A percentile compares a stretch with the other conserved stretches of the same genome.
phyloP scores from a whole-genome alignment of 495 filamentous ascomycete species.

The Penicillium ucsense region DNA sequence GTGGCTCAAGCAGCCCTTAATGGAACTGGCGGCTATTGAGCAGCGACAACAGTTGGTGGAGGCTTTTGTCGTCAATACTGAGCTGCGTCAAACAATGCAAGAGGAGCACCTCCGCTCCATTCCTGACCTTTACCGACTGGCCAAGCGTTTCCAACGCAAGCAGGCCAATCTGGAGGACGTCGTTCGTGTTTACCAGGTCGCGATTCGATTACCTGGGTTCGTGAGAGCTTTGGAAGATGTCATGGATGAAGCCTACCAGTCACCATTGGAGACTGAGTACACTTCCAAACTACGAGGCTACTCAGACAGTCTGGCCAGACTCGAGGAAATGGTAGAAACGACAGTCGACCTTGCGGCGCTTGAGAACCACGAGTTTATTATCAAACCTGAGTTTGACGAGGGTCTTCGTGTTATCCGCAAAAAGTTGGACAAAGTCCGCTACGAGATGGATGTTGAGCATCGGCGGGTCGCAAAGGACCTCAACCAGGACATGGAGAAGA shows the following conservation, averaged over 20 bases:
- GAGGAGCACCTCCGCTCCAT: conserved; percentile 92
- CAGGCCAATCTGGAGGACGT: conserved; percentile 92
- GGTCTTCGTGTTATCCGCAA: conserved; percentile 77
- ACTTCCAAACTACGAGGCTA: conserved; percentile 70
- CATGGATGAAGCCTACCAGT: conserved; percentile 91
- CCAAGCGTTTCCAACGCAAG: conserved; percentile 89
- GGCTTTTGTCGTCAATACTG: conserved; percentile 87
- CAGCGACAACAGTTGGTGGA: conserved; percentile 90
- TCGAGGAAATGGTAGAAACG: conserved; percentile 98
- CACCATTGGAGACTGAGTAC: conserved; percentile 79
- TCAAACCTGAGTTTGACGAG: conserved; percentile 98
- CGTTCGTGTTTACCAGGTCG: conserved; percentile 87
- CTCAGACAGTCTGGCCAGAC: conserved; percentile 68
- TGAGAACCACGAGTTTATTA: conserved; percentile 96
- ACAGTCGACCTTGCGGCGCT: conserved; percentile 94
- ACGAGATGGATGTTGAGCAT: conserved; percentile 81
- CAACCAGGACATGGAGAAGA: conserved; percentile 93
- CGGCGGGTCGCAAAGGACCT: conserved; percentile 66
- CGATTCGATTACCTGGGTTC: conserved; percentile 84
- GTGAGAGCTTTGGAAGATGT: conserved; percentile 81
- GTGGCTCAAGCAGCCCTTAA: conserved; percentile 97
- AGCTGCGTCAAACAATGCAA: conserved; percentile 93
- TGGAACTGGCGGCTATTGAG: conserved; percentile 84
- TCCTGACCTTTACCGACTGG: conserved; percentile 85
- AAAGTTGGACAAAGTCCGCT: conserved; percentile 74